phyloP scores from a whole-genome alignment of 179 eudicot genomes.

The Sideroxylon spinosum region DNA sequence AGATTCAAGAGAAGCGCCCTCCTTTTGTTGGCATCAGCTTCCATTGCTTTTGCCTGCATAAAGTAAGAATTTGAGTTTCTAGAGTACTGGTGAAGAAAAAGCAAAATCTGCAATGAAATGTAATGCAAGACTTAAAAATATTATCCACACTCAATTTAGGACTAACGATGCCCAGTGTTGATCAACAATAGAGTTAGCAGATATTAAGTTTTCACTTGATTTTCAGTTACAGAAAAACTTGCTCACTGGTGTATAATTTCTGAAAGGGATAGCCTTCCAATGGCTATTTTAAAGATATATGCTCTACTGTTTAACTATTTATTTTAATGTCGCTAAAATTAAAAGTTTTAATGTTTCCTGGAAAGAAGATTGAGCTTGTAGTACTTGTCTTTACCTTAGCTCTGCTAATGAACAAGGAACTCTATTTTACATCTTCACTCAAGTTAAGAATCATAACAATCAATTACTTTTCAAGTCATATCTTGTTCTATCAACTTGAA shows the following conservation, averaged over 20 bases:
- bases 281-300: no score
- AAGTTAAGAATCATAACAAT: background rate
- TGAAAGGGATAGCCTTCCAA: no score
- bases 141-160: background rate
- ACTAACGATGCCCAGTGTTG: background rate
- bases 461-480: background rate
- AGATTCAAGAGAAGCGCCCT: constrained; percentile 60
- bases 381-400: no score
- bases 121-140: background rate
- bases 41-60: constrained; percentile 66
- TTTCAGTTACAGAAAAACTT: background rate
- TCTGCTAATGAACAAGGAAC: no score
- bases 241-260: background rate
- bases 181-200: background rate
- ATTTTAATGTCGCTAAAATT: no score
- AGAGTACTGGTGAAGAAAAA: background rate
- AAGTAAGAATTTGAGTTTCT: constrained; percentile 5
- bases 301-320: no score
- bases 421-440: no score
- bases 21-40: constrained; percentile 54
- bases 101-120: background rate
- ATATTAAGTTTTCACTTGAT: background rate
- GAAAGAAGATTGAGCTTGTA: no score
- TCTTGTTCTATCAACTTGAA: background rate
- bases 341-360: no score